These are phyloP conservation scores for Pleodorina starrii DNA, from an alignment of 139 green algal species.

Conservation along the genomic window DNA sequence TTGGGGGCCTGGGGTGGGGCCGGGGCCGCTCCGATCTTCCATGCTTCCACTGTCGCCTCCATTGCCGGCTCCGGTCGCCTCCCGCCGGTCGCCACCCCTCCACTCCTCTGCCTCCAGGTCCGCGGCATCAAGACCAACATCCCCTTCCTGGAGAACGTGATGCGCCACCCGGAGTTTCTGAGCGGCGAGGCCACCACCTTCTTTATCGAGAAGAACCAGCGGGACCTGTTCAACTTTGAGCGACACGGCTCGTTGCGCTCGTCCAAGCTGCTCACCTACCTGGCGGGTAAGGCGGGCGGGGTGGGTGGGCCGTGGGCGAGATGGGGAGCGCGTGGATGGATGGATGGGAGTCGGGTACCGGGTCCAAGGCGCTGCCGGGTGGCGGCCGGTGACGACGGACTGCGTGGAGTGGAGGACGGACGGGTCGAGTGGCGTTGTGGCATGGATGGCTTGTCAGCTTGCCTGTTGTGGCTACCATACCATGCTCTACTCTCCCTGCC, in stretches of 20 bases:
- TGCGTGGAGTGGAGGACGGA: background rate
- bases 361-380: background rate
- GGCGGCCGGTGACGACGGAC: background rate
- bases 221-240: slow-evolving; percentile 81
- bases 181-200: slow-evolving; percentile 75
- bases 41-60: background rate
- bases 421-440: background rate
- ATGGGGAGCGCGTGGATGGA: background rate
- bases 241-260: slow-evolving; percentile 59
- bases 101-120: slow-evolving; percentile 56
- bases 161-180: slow-evolving; percentile 91
- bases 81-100: background rate
- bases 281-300: slow-evolving; percentile 63
- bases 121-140: slow-evolving; percentile 97
- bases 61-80: background rate
- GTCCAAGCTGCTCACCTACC: slow-evolving; percentile 86
- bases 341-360: slow-evolving; percentile 28
- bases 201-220: slow-evolving; percentile 89
- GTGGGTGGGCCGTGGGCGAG: slow-evolving; percentile 57
- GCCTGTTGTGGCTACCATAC: too few relatives aligned
- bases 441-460: background rate
- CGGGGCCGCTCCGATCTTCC: too few relatives aligned
- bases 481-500: too few relatives aligned
- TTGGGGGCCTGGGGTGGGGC: too few relatives aligned
- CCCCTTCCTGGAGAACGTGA: slow-evolving; percentile 92